These are phyloP conservation scores for Suillus alpinus DNA, from an alignment of 768 basidiomycete species.

Conservation along the genomic window DNA sequence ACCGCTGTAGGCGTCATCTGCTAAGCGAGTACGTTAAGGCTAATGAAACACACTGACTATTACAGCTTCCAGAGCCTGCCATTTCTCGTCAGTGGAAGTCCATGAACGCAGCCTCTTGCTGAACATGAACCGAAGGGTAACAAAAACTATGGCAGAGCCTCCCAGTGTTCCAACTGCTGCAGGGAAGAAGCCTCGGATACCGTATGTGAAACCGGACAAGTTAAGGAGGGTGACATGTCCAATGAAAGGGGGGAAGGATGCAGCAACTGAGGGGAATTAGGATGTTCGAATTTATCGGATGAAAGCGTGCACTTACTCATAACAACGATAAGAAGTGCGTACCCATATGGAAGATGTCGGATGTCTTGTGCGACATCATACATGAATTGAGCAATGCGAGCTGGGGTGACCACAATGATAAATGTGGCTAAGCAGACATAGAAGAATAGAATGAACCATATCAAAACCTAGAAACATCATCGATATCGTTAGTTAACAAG, in stretches of 20 bases:
- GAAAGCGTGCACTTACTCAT: slow-evolving; percentile 61
- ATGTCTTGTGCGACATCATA: slow-evolving; percentile 68
- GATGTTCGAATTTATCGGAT: slow-evolving; percentile 36
- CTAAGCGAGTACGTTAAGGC: slow-evolving; percentile 1
- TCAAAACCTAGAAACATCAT: slow-evolving; percentile 42
- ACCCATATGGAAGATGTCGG: slow-evolving; percentile 58
- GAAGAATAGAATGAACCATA: slow-evolving; percentile 59
- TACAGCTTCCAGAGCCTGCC: slow-evolving; percentile 75
- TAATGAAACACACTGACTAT: slow-evolving; percentile 45
- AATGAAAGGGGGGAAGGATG: slow-evolving; percentile 32
- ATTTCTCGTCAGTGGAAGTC: slow-evolving; percentile 63
- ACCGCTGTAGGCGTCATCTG: slow-evolving; percentile 39
- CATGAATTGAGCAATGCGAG: slow-evolving; percentile 62
- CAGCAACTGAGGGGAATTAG: slow-evolving; percentile 20
- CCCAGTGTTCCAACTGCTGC: slow-evolving; percentile 58
- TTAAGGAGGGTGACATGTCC: slow-evolving; percentile 39
- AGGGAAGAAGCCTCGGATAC: slow-evolving; percentile 72
- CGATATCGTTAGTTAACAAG: not conserved
- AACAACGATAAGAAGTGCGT: slow-evolving; percentile 48
- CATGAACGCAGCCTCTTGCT: slow-evolving; percentile 52
- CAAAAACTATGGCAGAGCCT: slow-evolving; percentile 63
- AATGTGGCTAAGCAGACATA: slow-evolving; percentile 46
- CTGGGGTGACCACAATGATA: slow-evolving; percentile 55
- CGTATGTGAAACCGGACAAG: slow-evolving; percentile 81
- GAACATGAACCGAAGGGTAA: slow-evolving; percentile 59